Percentiles rank a stretch among this genome's conserved stretches.
These are phyloP conservation scores for Skeletonema potamos DNA, from an alignment of 108 stramenopile species.

Conservation along the genomic window DNA sequence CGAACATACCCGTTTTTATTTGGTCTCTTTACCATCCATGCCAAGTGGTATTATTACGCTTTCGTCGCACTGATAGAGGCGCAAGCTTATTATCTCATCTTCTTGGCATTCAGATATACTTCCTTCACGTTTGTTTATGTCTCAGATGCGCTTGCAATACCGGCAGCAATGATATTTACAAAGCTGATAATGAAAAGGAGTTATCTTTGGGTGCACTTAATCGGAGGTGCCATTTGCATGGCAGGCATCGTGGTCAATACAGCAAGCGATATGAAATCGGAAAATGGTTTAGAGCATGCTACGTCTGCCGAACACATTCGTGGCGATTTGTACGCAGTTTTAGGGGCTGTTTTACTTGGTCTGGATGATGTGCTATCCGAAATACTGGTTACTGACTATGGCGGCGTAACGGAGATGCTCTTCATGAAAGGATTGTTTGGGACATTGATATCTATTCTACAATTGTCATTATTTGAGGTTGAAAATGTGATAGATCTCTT, in stretches of 20 bases:
- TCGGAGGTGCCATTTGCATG: conserved; percentile 85
- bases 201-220: conserved; percentile 69
- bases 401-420: conserved; percentile 75
- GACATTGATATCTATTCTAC: conserved; percentile 62
- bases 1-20: conserved; percentile 28
- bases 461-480: conserved; percentile 68
- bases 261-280: conserved; percentile 64
- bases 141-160: conserved; percentile 92
- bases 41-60: conserved; percentile 54
- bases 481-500: conserved; percentile 45
- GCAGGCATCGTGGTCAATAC: conserved; percentile 81
- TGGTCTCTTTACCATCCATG: conserved; percentile 43
- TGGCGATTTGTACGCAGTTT: conserved; percentile 90
- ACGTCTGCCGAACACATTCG: conserved; percentile 56
- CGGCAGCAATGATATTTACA: conserved; percentile 91
- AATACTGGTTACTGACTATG: conserved; percentile 54
- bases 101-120: conserved; percentile 90
- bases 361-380: conserved; percentile 86
- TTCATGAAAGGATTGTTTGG: conserved; percentile 89
- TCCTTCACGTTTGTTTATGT: conserved; percentile 91
- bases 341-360: conserved; percentile 86
- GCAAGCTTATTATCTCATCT: conserved; percentile 88
- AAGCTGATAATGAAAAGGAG: conserved; percentile 59
- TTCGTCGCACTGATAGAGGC: conserved; percentile 85
- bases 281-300: conserved; percentile 2